Evolutionary conservation across 169 alveolate species (phyloP).

Genomic region (Plasmodium ovale): DNA sequence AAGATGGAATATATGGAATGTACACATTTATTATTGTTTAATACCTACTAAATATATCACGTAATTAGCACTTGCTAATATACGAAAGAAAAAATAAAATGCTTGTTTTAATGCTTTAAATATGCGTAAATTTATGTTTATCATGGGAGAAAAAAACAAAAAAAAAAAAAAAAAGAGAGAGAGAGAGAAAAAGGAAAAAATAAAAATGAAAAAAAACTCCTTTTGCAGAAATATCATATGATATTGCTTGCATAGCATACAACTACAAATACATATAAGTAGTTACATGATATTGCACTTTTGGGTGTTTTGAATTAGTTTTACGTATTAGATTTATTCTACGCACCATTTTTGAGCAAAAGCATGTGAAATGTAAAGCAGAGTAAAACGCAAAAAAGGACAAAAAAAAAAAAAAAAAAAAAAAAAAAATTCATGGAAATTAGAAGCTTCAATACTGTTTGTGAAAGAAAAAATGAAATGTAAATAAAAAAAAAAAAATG

Average conservation of each 20-base stretch:
- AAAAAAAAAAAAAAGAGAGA: conserved; percentile 21
- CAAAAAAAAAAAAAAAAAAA: conserved; percentile 23
- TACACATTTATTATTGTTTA: conserved; percentile 12
- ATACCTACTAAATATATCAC: conserved; percentile 8
- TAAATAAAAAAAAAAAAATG: conserved; percentile 1
- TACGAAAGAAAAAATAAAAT: conserved; percentile 1
- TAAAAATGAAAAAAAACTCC: background rate
- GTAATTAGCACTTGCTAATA: conserved; percentile 25
- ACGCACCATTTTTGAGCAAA: conserved; percentile 23
- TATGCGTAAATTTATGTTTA: background rate
- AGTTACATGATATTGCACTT: background rate
- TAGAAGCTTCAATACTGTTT: conserved; percentile 10
- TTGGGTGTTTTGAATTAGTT: conserved; percentile 2
- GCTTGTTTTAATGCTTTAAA: background rate
- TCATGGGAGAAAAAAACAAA: conserved; percentile 14
- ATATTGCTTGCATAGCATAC: background rate
- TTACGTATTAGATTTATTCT: conserved; percentile 34
- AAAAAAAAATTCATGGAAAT: background rate
- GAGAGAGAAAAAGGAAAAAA: no score
- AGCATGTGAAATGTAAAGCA: conserved; percentile 2
- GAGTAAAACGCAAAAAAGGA: conserved; percentile 12
- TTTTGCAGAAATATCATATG: conserved; percentile 22
- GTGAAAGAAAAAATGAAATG: conserved; percentile 4
- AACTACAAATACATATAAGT: background rate
- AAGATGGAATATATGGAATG: conserved; percentile 7